These are phyloP conservation scores for Calycina herbarum DNA, from an alignment of 2,329 filamentous ascomycete genomes.

Conservation along the genomic window DNA sequence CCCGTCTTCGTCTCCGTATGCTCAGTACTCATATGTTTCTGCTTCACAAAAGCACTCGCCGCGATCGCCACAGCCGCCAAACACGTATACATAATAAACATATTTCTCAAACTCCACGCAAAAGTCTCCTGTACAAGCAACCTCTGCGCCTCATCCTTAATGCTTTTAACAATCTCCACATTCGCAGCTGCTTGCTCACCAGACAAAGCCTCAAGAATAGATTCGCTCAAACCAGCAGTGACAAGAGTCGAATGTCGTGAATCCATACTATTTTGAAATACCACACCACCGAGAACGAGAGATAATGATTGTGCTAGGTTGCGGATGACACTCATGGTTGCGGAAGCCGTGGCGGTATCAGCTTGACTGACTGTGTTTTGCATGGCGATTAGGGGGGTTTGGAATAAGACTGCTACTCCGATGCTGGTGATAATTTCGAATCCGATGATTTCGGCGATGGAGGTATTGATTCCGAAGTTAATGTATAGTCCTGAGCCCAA, in stretches of 20 bases:
- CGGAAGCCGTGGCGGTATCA: constrained; percentile 49
- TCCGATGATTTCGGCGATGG: constrained; percentile 45
- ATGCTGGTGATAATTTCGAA: constrained; percentile 52
- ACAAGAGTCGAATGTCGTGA: constrained; percentile 26
- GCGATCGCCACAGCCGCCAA: constrained; percentile 36
- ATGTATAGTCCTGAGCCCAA: constrained; percentile 51
- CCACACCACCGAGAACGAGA: constrained; percentile 47
- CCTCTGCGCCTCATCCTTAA: constrained; percentile 31
- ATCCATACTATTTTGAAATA: constrained; percentile 46
- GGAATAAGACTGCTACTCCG: constrained; percentile 53
- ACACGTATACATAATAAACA: constrained; percentile 31
- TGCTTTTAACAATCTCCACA: constrained; percentile 41
- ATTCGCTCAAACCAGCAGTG: constrained; percentile 14
- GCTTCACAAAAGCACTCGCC: constrained; percentile 45
- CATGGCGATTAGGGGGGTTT: constrained; percentile 55
- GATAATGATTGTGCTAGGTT: constrained; percentile 46
- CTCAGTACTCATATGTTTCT: constrained; percentile 45
- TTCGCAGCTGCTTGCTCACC: constrained; percentile 29
- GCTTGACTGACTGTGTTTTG: constrained; percentile 48
- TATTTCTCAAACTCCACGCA: constrained; percentile 27
- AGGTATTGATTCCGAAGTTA: constrained; percentile 39
- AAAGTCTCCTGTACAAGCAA: constrained; percentile 24
- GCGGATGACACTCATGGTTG: constrained; percentile 50
- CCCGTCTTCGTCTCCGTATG: constrained; percentile 55
- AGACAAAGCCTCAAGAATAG: constrained; percentile 39